Base-by-base conservation (phyloP, 495 filamentous ascomycete species). In the Penicillium maclennaniae region DNA sequence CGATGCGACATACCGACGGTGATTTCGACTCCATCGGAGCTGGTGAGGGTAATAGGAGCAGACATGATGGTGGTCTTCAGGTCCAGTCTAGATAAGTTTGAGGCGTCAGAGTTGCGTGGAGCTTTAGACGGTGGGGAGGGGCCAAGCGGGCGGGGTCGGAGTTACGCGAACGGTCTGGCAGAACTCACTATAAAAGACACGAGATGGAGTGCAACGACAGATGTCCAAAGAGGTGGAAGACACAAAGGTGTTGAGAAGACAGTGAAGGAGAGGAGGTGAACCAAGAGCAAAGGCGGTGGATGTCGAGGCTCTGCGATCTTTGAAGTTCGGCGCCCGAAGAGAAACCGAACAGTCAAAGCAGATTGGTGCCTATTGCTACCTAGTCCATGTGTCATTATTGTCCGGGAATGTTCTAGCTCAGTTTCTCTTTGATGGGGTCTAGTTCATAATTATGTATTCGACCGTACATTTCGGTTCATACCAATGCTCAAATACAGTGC, bases 1-100 rank as follows among this genome's bases (percentile, higher is more conserved):
- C 4, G 39, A 31, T 38, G 34, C 48, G 43, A 68, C 80, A 53
- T 74, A 85, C 81, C 79, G 49, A 87, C 81, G 4, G 59, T 54
- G 52, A 87, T 68, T 17, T 77, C 69, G 40, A 73, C 73, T 49
- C 69, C 71, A 63, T 87, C 84, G 41, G 79, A 84, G 71, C 79
- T 82, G 45, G 69, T 69, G 17, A 87, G 75, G 23, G 38, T 14
- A 16, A 40, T 40, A 17, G 38, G 4, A n/a, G 31, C 31, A 34
- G 31, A 34, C 31, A 34, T 34, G 10, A 14, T 12, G 10, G 31
- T 34, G 31, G 8, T 34, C 9, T 34, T 34, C 9, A 34, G 8
- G 10, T 34, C 9, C 14, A 14, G 31, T 34, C 10, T 14, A 14
- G 31, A 34, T 10, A 34, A 34, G 31, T 34, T 34, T 34, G 31